Evolutionary conservation across 108 stramenopile species (phyloP).

Genomic region (Fragilaria radians): DNA sequence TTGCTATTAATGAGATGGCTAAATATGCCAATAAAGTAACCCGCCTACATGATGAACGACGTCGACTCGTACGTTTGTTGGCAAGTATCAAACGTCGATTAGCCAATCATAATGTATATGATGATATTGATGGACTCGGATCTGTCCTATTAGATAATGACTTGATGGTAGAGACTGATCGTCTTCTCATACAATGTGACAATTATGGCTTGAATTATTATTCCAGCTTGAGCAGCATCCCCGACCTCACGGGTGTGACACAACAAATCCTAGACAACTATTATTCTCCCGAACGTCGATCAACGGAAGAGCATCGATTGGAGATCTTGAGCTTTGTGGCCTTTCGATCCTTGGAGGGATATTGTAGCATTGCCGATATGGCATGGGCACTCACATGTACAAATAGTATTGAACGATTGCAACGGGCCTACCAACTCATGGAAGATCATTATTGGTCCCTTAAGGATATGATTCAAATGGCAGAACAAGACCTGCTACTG

Average conservation of each 20-base stretch:
- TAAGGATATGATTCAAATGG: neutral
- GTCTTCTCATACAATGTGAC: constrained; percentile 14
- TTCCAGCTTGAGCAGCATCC: constrained; percentile 33
- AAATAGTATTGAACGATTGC: constrained; percentile 43
- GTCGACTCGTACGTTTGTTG: constrained; percentile 34
- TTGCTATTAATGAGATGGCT: constrained; percentile 40
- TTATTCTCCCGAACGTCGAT: constrained; percentile 32
- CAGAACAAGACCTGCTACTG: neutral
- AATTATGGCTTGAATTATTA: constrained; percentile 54
- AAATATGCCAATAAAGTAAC: constrained; percentile 32
- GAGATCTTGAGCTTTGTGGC: constrained; percentile 49
- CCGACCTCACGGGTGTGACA: constrained; percentile 31
- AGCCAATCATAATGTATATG: constrained; percentile 21
- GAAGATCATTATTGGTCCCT: constrained; percentile 20
- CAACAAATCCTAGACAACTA: constrained; percentile 35
- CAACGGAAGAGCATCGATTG: constrained; percentile 52
- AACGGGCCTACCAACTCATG: constrained; percentile 41
- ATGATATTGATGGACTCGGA: constrained; percentile 57
- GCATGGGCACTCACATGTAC: constrained; percentile 30
- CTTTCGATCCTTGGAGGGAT: constrained; percentile 29
- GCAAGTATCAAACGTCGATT: constrained; percentile 36
- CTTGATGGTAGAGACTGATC: neutral
- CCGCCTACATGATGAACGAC: constrained; percentile 51
- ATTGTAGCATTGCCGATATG: constrained; percentile 24
- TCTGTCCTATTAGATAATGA: constrained; percentile 8